Evolutionary conservation across 495 filamentous ascomycete species (phyloP).

Genomic region (Penicillium angulare): DNA sequence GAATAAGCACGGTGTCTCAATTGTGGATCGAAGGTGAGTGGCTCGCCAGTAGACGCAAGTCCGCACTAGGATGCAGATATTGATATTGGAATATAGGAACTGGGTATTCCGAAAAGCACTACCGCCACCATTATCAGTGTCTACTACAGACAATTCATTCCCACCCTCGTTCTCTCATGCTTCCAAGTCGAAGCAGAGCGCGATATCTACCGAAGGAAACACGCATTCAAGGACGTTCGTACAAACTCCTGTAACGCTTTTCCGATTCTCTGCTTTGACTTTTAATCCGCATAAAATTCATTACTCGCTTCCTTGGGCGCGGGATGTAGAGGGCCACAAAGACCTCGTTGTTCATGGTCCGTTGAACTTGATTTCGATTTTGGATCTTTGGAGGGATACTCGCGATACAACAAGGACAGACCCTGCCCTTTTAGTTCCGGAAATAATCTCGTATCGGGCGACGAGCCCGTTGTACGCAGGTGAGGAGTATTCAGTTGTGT

Average conservation of each 20-base stretch:
- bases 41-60: neutral
- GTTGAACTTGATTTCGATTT: conserved; percentile 60
- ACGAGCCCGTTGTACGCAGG: conserved; percentile 60
- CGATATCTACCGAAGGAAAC: conserved; percentile 24
- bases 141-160: conserved; percentile 4
- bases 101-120: conserved; percentile 60
- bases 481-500: conserved; percentile 47
- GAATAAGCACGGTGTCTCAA: conserved; percentile 47
- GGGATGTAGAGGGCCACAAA: conserved; percentile 57
- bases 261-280: conserved; percentile 70
- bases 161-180: conserved; percentile 7
- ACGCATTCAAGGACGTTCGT: conserved; percentile 43
- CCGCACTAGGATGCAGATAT: neutral
- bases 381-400: conserved; percentile 62
- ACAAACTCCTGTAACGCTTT: conserved; percentile 58
- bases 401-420: conserved; percentile 4
- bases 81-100: conserved; percentile 33
- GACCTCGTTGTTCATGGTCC: conserved; percentile 63
- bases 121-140: conserved; percentile 18
- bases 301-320: conserved; percentile 59
- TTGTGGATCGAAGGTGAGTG: conserved; percentile 53
- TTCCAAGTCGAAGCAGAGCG: conserved; percentile 22
- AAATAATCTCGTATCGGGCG: conserved; percentile 57
- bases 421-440: conserved; percentile 31
- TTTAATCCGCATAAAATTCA: conserved; percentile 76